Conservation (phyloP, 805 yeast genomes). For the Zygosaccharomyces kombuchaensis region DNA sequence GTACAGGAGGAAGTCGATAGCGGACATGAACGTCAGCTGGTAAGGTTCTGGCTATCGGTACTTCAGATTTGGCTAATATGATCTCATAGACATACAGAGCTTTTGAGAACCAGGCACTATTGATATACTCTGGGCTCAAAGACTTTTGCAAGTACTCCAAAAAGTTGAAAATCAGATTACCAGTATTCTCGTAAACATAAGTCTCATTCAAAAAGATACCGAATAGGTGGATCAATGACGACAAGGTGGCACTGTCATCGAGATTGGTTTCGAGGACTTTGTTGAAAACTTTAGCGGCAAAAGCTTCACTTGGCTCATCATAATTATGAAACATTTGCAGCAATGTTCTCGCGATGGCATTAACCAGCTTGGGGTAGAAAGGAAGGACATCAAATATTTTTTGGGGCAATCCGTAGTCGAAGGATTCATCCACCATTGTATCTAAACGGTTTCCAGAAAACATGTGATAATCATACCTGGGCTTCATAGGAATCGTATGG, state of each 20-base stretch:
- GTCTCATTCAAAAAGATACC: conserved; percentile 41
- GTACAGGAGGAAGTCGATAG: conserved; percentile 17
- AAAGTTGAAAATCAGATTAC: conserved; percentile 36
- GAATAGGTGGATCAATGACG: conserved; percentile 42
- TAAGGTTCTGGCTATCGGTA: conserved; percentile 44
- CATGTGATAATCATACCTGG: conserved; percentile 37
- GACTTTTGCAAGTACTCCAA: conserved; percentile 36
- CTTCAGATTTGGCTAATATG: conserved; percentile 46
- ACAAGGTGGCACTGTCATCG: conserved; percentile 29
- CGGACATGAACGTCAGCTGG: conserved; percentile 21
- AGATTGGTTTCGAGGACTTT: conserved; percentile 39
- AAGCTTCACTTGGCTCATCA: conserved; percentile 34
- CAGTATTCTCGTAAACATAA: conserved; percentile 36
- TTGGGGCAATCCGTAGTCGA: conserved; percentile 35
- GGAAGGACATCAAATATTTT: conserved; percentile 43
- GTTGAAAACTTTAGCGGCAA: conserved; percentile 37
- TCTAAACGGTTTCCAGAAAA: conserved; percentile 41
- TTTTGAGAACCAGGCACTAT: conserved; percentile 55
- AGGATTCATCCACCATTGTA: conserved; percentile 37
- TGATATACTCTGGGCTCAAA: conserved; percentile 37
- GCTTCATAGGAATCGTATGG: conserved; percentile 31
- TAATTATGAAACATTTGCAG: conserved; percentile 34
- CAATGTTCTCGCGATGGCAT: conserved; percentile 40
- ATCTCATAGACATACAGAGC: conserved; percentile 54
- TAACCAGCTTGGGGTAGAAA: conserved; percentile 38